Evolutionary conservation across 208 protist species (phyloP).

Genomic region (Trypanosoma platydactyli): DNA sequence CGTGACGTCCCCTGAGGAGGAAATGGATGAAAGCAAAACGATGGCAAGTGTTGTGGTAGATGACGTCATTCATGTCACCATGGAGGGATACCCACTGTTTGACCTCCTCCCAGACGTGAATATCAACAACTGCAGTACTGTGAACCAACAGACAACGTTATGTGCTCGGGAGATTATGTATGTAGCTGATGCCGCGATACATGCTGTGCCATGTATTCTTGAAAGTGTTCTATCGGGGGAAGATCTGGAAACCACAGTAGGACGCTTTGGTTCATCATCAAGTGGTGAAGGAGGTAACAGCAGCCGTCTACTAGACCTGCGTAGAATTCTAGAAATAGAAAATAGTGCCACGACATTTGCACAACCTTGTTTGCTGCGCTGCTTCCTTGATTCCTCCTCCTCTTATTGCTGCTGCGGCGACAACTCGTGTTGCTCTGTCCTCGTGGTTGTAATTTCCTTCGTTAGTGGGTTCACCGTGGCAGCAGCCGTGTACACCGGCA

Average conservation of each 20-base stretch:
- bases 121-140: not conserved
- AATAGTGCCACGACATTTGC: not conserved
- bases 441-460: conserved; percentile 21
- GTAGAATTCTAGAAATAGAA: not conserved
- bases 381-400: not conserved
- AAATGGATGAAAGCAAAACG: not conserved
- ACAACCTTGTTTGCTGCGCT: conserved; percentile 11
- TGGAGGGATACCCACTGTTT: conserved; percentile 16
- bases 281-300: not conserved
- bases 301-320: conserved; percentile 2
- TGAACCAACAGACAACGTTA: not conserved
- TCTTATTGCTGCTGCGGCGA: too few species aligned
- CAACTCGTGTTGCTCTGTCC: too few species aligned
- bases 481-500: not conserved
- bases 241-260: not conserved
- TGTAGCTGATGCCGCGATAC: not conserved
- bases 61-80: conserved; percentile 5
- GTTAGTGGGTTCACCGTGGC: conserved; percentile 7
- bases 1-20: not conserved
- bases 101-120: conserved; percentile 9
- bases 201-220: conserved; percentile 14
- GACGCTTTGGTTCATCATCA: not conserved
- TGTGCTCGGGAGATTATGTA: conserved; percentile 22
- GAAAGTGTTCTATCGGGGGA: not conserved
- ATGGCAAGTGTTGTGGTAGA: conserved; percentile 1